These are phyloP conservation scores for Trichoderma oligosporum DNA, from an alignment of 2,329 filamentous ascomycete genomes.

Conservation along the genomic window DNA sequence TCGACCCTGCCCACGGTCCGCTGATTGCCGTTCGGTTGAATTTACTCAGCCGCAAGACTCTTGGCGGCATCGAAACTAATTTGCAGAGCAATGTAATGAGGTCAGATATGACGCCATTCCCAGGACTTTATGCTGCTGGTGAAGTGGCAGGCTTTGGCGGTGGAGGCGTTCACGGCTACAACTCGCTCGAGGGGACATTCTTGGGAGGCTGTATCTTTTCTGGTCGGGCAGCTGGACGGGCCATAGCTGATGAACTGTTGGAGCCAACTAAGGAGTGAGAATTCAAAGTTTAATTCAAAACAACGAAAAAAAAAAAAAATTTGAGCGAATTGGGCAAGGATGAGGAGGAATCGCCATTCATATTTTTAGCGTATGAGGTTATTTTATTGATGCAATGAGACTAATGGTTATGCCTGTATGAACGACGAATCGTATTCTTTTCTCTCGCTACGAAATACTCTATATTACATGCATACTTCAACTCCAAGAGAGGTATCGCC, in stretches of 20 bases:
- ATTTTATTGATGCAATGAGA: slow-evolving; percentile 9
- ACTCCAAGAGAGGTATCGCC: not conserved
- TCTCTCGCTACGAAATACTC: too few relatives aligned
- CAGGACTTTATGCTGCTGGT: slow-evolving; percentile 56
- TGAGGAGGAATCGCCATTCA: slow-evolving; percentile 9
- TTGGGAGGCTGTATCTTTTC: slow-evolving; percentile 62
- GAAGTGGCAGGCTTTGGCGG: slow-evolving; percentile 60
- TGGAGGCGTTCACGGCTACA: slow-evolving; percentile 60
- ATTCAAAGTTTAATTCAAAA: not conserved
- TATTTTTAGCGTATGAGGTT: slow-evolving; percentile 5
- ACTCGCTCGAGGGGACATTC: slow-evolving; percentile 59
- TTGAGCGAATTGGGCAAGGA: not conserved
- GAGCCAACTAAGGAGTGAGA: slow-evolving; percentile 7
- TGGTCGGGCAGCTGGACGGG: slow-evolving; percentile 52
- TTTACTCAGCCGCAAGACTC: slow-evolving; percentile 57
- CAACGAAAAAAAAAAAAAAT: not conserved
- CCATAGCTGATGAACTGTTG: slow-evolving; percentile 47
- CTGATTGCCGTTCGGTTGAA: slow-evolving; percentile 60
- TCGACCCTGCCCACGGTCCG: slow-evolving; percentile 54
- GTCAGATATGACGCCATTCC: slow-evolving; percentile 46
- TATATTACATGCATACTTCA: too few relatives aligned
- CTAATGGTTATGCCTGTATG: slow-evolving; percentile 5
- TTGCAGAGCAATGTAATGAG: slow-evolving; percentile 53
- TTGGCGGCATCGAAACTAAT: slow-evolving; percentile 59
- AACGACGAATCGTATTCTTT: not conserved